Evolutionary conservation across 1,284 basidiomycete genomes (phyloP).

Genomic region (Moesziomyces aphidis): DNA sequence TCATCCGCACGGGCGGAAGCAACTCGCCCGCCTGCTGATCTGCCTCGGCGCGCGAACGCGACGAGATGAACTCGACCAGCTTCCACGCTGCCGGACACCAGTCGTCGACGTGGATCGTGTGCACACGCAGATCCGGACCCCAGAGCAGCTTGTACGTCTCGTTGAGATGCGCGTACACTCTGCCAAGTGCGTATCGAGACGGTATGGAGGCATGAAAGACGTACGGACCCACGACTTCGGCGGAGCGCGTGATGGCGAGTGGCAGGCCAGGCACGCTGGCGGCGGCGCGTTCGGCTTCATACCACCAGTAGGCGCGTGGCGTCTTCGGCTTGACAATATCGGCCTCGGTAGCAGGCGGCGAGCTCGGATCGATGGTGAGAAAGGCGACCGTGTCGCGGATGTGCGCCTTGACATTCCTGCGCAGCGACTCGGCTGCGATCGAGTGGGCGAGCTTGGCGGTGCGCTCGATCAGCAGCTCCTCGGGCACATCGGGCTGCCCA

Average conservation of each 20-base stretch:
- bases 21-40: slow-evolving; percentile 43
- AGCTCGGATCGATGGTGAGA: slow-evolving; percentile 39
- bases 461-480: slow-evolving; percentile 48
- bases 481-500: slow-evolving; percentile 25
- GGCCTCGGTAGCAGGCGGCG: slow-evolving; percentile 31
- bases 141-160: slow-evolving; percentile 52
- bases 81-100: slow-evolving; percentile 48
- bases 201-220: slow-evolving; percentile 26
- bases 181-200: slow-evolving; percentile 32
- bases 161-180: slow-evolving; percentile 30
- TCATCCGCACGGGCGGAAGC: slow-evolving; percentile 41
- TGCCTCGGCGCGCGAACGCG: slow-evolving; percentile 27
- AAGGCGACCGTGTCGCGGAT: slow-evolving; percentile 50
- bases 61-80: slow-evolving; percentile 38
- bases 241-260: slow-evolving; percentile 50
- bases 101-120: slow-evolving; percentile 52
- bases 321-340: slow-evolving; percentile 37
- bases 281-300: slow-evolving; percentile 55
- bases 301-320: slow-evolving; percentile 49
- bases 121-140: slow-evolving; percentile 47
- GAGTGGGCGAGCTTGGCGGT: slow-evolving; percentile 46
- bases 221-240: slow-evolving; percentile 50
- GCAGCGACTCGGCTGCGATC: slow-evolving; percentile 34
- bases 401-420: slow-evolving; percentile 42
- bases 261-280: slow-evolving; percentile 40